Percentiles rank a stretch among this genome's conserved stretches.
Evolutionary conservation across 129 eudicot genomes (phyloP).

Genomic region (Saussurea involucrata): DNA sequence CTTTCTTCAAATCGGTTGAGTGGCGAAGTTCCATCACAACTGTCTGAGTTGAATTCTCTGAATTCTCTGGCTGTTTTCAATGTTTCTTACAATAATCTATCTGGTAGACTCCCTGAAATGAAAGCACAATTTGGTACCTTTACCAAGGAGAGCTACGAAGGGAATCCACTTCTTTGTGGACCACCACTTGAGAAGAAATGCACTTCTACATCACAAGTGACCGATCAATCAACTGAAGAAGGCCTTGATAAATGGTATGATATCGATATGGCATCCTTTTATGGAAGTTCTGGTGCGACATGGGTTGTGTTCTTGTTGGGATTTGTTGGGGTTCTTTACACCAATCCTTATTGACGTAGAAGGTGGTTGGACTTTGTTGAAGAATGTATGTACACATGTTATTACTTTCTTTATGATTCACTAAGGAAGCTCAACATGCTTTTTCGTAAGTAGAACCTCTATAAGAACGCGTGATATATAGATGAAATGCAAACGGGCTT

Average conservation of each 20-base stretch:
- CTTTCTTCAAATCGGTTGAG: conserved; percentile 15
- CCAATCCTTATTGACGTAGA: background rate
- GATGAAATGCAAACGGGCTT: background rate
- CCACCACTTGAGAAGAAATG: conserved; percentile 9
- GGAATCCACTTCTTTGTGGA: conserved; percentile 26
- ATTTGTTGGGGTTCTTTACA: background rate
- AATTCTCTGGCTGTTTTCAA: background rate
- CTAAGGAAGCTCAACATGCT: background rate
- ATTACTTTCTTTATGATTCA: background rate
- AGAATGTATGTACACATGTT: background rate
- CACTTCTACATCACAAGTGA: background rate
- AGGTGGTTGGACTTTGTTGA: conserved; percentile 7
- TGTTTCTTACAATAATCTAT: conserved; percentile 25
- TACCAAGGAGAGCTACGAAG: conserved; percentile 11
- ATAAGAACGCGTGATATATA: too few species aligned
- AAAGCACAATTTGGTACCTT: conserved; percentile 23
- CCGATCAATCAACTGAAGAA: background rate
- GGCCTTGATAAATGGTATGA: conserved; percentile 16
- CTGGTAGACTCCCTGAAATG: conserved; percentile 15
- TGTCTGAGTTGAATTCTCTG: background rate
- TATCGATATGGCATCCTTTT: background rate
- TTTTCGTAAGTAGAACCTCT: background rate
- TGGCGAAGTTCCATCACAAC: conserved; percentile 8
- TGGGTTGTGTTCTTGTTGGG: background rate
- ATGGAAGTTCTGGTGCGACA: background rate